Evolutionary conservation across 331 rosid species (phyloP), one percentile per base, ranked within the genome.

Genomic region (Arachis monticola): DNA sequence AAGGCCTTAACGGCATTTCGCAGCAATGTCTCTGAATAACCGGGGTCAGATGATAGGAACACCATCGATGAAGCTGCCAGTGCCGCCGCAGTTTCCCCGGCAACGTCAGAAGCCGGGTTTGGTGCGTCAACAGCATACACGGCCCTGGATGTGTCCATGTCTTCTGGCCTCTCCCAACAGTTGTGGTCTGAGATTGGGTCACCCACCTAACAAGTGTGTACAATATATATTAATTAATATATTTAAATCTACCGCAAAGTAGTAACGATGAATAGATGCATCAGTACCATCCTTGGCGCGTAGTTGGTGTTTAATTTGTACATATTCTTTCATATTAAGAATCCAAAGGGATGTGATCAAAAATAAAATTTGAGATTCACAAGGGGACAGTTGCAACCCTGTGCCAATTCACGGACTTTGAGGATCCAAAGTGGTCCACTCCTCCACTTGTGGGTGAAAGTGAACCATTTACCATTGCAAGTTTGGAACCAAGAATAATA

Each of bases 161-260:
- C 97, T 77, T 92, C 97, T 0, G 96, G 97, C 11, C 97, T 90
- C 79, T 92, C 96, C 97, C 96, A 92, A 68, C 97, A 92, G 41
- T 38, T 73, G 58, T 92, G 97, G 69, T 92, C 97, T 3, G 45
- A 50, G 11, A 67, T 79, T 38, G 93, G 97, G 75, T 92, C 94
- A 14, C 97, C 97, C 58, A 90, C 96, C 97, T 92, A 59, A 17
- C n/a, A 47, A 22, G 27, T 22, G 27, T 22, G 27, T 38, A 4
- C 0, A 10, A 71, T 31, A n/a, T 2, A 35, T 35, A 7, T 3
- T 8, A 22, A 4, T 38, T 2, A 0, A 10, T 31, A n/a, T 2
- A 17, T 17, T 3, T 14, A 11, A 27, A 4, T 35, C 40, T 5
- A 27, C 45, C 0, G 0, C 22, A 10, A 32, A 42, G 5, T 22